phyloP scores from a whole-genome alignment of 139 green algal species.

The Deuterostichococcus epilithicus region DNA sequence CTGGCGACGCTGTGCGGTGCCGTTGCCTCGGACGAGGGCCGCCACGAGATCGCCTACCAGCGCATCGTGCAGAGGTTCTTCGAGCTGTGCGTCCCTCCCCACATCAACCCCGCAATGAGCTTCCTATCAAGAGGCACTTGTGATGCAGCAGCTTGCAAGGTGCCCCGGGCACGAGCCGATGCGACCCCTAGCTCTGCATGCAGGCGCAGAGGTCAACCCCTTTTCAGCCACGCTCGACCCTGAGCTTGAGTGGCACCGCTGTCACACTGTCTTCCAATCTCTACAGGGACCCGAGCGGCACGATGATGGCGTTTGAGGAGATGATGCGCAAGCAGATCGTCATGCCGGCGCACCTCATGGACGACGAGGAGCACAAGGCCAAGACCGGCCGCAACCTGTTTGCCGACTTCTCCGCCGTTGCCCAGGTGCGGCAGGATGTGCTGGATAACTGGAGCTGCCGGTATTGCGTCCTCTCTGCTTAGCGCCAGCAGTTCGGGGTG shows the following conservation, averaged over 20 bases:
- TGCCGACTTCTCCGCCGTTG: constrained; percentile 92
- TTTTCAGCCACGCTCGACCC: neutral
- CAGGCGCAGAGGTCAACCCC: neutral
- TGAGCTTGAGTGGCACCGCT: too few species aligned
- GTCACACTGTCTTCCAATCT: neutral
- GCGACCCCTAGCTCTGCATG: too few species aligned
- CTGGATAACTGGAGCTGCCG: neutral
- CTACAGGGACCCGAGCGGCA: constrained; percentile 74
- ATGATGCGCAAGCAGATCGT: constrained; percentile 99
- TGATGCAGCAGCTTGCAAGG: neutral
- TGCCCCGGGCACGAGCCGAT: too few species aligned
- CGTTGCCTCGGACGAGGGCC: constrained; percentile 91
- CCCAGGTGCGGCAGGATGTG: constrained; percentile 46
- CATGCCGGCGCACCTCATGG: constrained; percentile 97
- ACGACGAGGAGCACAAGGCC: constrained; percentile 77
- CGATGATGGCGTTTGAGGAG: constrained; percentile 91
- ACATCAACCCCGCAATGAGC: too few species aligned
- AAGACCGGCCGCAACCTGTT: constrained; percentile 79
- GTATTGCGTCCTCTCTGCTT: too few species aligned
- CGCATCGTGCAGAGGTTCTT: constrained; percentile 92
- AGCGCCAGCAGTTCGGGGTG: too few species aligned
- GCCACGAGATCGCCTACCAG: constrained; percentile 94
- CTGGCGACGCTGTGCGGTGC: constrained; percentile 88
- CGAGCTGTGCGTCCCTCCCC: constrained; percentile 27
- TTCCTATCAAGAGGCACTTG: too few species aligned